Base-by-base conservation (phyloP, 768 basidiomycete genomes). In the Sporobolomyces pararoseus region DNA sequence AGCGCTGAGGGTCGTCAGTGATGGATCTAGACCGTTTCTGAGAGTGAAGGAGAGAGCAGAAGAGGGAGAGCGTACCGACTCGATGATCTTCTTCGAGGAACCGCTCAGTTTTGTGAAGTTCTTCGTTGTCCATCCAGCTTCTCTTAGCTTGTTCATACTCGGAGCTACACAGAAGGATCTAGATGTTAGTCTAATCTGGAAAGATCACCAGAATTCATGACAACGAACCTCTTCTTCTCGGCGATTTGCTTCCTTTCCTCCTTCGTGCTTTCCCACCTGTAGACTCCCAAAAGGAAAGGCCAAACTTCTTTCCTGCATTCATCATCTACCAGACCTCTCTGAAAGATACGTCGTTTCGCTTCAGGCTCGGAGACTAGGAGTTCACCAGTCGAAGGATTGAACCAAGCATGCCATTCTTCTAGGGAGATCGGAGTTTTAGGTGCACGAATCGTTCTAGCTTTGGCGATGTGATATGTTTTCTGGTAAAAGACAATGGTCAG, bases 261-360 rank as follows among this genome's bases (percentile, higher is more conserved):
- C 6, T 84, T 77, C 3, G 86, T 87, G 1, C 83, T 83, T 68
- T 88, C 84, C 95, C 95, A 98, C 32, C 86, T 85, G 39, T 88
- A 83, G 3, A 96, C 89, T 27, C 88, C 89, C 10, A 98, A 83
- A 34, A 98, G 78, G 78, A 91, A 92, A 4, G 93, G 92, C 96
- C 96, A 99, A 0, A 91, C 83, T 64, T 85, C 86, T 78, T 86
- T 85, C 75, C 96, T 81, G 39, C 89, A 84, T 25, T 82, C 80
- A 13, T 84, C 79, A 53, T 66, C 72, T 2, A 80, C 81, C 55
- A 91, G 80, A 0, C 91, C 91, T 68, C 90, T 82, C 74, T 86
- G 84, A 73, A 95, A 95, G 19, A 95, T 83, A 75, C 92, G 87
- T 54, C 84, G 81, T 74, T 82, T 84, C 85, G 92, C 87, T 79